Evolutionary conservation across 192 early-diverging fungal genomes (phyloP).

Genomic region (Podila minutissima): DNA sequence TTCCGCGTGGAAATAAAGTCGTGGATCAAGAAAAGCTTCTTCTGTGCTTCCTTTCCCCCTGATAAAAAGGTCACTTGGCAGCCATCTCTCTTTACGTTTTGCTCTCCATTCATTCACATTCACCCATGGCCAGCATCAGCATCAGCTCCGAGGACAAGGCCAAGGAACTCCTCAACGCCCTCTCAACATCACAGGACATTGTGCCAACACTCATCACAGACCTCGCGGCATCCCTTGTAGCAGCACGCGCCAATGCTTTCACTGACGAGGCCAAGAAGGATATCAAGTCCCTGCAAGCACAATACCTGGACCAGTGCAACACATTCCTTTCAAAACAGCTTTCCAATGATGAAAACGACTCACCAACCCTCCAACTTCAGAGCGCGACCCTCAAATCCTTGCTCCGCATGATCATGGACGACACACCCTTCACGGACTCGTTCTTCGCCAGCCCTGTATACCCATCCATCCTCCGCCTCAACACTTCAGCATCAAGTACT

Average conservation of each 20-base stretch:
- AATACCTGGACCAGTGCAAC: slow-evolving; percentile 16
- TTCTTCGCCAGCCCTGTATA: slow-evolving; percentile 17
- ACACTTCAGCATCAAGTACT: neutral
- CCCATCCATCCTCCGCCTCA: slow-evolving; percentile 14
- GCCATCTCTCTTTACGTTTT: no score
- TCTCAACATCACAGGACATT: slow-evolving; percentile 7
- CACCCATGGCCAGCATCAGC: slow-evolving; percentile 2
- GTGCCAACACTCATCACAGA: slow-evolving; percentile 19
- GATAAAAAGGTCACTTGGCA: no score
- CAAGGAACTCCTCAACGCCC: slow-evolving; percentile 16
- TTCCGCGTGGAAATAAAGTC: no score
- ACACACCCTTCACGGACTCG: slow-evolving; percentile 22
- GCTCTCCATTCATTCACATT: neutral
- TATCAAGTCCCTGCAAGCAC: slow-evolving; percentile 15
- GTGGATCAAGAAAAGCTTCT: no score
- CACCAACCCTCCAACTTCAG: slow-evolving; percentile 8
- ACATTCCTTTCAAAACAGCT: slow-evolving; percentile 11
- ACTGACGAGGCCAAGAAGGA: slow-evolving; percentile 2
- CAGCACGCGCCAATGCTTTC: slow-evolving; percentile 9
- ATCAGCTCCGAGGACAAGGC: slow-evolving; percentile 3
- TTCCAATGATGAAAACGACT: neutral
- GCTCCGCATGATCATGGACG: slow-evolving; percentile 43
- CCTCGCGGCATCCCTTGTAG: slow-evolving; percentile 18
- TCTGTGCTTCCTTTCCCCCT: no score
- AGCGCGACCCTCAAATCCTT: slow-evolving; percentile 26